phyloP scores from a whole-genome alignment of 2,329 filamentous ascomycete species.

The Microcyclospora tardicrescens region DNA sequence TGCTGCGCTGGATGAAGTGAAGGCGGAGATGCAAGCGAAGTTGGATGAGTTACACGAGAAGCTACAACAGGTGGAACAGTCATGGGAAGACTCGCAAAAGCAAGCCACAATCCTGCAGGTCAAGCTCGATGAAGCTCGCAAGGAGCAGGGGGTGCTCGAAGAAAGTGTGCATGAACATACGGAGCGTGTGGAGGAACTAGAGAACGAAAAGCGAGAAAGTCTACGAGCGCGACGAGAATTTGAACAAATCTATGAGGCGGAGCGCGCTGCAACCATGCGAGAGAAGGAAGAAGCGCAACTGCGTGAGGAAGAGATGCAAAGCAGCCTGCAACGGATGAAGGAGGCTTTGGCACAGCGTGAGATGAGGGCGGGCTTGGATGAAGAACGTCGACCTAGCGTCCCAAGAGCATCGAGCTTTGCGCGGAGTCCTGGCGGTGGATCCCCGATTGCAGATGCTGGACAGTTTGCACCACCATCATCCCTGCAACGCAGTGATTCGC shows the following conservation, averaged over 20 bases:
- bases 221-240: conserved; percentile 77
- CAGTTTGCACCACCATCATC: conserved; percentile 73
- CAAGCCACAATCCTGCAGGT: conserved; percentile 75
- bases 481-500: conserved; percentile 69
- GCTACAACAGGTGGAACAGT: conserved; percentile 71
- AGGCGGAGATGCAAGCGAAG: conserved; percentile 64
- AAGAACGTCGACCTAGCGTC: conserved; percentile 41
- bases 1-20: conserved; percentile 41
- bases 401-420: conserved; percentile 17
- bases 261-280: conserved; percentile 73
- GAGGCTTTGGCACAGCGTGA: conserved; percentile 72
- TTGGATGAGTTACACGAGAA: conserved; percentile 77
- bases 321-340: conserved; percentile 81
- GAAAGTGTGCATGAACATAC: conserved; percentile 79
- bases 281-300: conserved; percentile 82
- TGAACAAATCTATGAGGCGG: conserved; percentile 83
- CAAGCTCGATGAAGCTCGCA: conserved; percentile 69
- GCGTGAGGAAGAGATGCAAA: conserved; percentile 80
- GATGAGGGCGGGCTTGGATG: conserved; percentile 36
- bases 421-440: conserved; percentile 30
- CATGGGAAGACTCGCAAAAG: conserved; percentile 54
- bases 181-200: conserved; percentile 65
- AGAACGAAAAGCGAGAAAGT: conserved; percentile 74
- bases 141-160: conserved; percentile 76
- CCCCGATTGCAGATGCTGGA: conserved; percentile 3